A percentile compares a stretch with the other conserved stretches of the same genome.
phyloP scores from a whole-genome alignment of 78 protist species.

The Mastigamoeba balamuthi region DNA sequence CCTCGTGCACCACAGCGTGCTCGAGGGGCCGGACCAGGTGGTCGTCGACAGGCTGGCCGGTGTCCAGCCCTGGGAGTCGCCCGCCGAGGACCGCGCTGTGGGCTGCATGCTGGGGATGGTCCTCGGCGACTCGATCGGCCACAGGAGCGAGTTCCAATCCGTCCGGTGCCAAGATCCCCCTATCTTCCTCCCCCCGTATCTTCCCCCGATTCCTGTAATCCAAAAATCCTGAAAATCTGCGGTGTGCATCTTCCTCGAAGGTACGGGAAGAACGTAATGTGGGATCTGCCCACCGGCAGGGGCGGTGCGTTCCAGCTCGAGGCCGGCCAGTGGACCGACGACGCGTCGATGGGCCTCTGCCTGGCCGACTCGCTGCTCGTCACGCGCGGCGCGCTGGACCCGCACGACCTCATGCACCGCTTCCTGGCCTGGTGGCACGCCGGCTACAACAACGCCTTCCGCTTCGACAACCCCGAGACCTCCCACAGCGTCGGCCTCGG shows the following conservation, averaged over 20 bases:
- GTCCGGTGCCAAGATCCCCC: no score
- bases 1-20: no score
- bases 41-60: not conserved
- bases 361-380: constrained; percentile 14
- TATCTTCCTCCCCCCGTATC: no score
- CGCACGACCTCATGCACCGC: not conserved
- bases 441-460: constrained; percentile 17
- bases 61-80: not conserved
- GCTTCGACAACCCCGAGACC: not conserved
- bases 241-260: no score
- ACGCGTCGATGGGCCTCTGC: constrained; percentile 22
- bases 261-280: no score
- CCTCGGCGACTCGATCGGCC: not conserved
- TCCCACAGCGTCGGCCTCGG: constrained; percentile 9
- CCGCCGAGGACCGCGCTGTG: not conserved
- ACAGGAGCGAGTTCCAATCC: no score
- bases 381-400: not conserved
- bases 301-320: not conserved
- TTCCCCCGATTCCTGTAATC: no score
- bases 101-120: not conserved
- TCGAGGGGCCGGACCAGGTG: no score
- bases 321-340: constrained; percentile 31
- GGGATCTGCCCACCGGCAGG: no score
- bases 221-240: no score
- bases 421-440: constrained; percentile 4